Conservation (phyloP, 1,284 basidiomycete genomes). For the Melampsora larici-populina region DNA sequence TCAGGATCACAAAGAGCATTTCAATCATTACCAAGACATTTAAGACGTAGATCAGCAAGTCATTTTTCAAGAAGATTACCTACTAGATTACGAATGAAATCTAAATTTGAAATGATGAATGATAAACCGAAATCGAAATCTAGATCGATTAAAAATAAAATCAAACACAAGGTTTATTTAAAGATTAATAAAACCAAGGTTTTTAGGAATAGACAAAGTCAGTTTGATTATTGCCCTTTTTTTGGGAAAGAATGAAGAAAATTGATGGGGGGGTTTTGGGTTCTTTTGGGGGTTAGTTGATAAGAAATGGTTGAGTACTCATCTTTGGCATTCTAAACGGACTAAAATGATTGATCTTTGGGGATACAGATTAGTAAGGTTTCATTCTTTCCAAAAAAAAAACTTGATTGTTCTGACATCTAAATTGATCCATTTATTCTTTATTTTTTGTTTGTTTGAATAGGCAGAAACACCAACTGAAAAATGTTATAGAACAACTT, state of each 20-base stretch:
- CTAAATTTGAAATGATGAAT: constrained; percentile 62
- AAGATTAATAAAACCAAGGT: constrained; percentile 11
- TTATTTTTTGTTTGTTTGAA: not conserved
- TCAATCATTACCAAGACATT: constrained; percentile 81
- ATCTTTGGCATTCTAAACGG: constrained; percentile 88
- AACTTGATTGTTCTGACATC: no score
- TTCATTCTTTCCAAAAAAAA: not conserved
- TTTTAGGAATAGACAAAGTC: constrained; percentile 28
- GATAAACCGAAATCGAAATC: constrained; percentile 17
- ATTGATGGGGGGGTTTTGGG: not conserved
- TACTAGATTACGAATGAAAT: constrained; percentile 69
- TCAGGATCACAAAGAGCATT: constrained; percentile 75
- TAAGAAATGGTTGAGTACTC: constrained; percentile 86
- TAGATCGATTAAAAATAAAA: constrained; percentile 24
- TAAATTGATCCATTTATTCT: no score
- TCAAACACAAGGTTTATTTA: constrained; percentile 19
- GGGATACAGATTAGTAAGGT: constrained; percentile 74
- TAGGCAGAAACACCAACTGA: constrained; percentile 77
- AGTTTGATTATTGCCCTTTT: not conserved
- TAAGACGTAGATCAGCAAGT: constrained; percentile 82
- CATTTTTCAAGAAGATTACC: constrained; percentile 89
- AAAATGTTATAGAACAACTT: constrained; percentile 81
- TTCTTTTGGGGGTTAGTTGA: constrained; percentile 59
- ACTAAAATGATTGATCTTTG: constrained; percentile 87
- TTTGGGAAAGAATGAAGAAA: not conserved